These are phyloP conservation scores for Tricladium varicosporioides DNA, from an alignment of 2,329 filamentous ascomycete species.

Conservation along the genomic window DNA sequence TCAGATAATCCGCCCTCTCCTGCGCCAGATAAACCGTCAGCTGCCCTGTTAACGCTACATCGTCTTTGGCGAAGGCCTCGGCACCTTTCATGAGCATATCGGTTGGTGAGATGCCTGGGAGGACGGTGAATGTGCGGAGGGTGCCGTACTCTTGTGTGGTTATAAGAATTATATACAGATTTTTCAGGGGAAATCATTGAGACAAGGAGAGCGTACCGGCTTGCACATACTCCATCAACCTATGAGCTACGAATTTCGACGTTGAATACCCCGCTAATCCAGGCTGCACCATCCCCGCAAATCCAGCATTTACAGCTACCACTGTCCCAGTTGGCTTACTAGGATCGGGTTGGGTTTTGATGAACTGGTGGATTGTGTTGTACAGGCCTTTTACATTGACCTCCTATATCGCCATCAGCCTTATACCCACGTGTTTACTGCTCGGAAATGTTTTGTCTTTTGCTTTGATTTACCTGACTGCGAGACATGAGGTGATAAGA, in stretches of 20 bases:
- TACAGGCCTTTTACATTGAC: background rate
- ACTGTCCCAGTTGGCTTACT: background rate
- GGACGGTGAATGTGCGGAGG: background rate
- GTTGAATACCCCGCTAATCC: background rate
- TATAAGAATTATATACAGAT: too few relatives aligned
- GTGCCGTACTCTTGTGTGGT: background rate
- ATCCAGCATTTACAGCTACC: background rate
- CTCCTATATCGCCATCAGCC: background rate
- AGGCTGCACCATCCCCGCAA: background rate
- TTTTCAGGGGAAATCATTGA: too few relatives aligned
- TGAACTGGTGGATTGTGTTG: background rate
- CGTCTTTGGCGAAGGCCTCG: background rate
- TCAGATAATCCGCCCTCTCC: background rate
- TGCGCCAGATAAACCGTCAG: background rate
- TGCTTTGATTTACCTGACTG: too few relatives aligned
- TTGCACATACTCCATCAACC: background rate
- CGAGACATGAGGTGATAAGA: too few relatives aligned
- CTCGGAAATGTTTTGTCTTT: too few relatives aligned
- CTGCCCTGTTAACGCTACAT: background rate
- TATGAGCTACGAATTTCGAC: background rate
- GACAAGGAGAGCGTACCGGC: background rate
- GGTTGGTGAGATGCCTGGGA: background rate
- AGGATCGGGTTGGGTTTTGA: background rate
- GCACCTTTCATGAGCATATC: background rate
- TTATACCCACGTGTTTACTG: background rate